phyloP scores from a whole-genome alignment of 1,139 yeast genomes.

The Groenewaldozyma sp. region DNA sequence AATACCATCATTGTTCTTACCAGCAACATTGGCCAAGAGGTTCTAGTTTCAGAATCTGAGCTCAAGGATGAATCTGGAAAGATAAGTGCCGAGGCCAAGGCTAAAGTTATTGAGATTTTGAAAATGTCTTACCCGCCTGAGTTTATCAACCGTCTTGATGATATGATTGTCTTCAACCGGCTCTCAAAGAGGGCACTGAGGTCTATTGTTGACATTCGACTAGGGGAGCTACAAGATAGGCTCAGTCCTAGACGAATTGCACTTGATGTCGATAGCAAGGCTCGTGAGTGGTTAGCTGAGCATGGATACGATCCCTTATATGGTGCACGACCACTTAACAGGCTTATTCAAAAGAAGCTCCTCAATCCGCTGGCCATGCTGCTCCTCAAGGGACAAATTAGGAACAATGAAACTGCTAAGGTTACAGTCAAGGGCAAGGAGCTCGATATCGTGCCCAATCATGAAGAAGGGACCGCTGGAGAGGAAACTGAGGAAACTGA shows the following conservation, averaged over 20 bases:
- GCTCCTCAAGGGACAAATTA: constrained; percentile 70
- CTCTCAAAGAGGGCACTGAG: constrained; percentile 64
- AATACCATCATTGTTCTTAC: constrained; percentile 97
- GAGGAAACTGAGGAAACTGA: not conserved
- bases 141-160: constrained; percentile 88
- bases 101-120: constrained; percentile 56
- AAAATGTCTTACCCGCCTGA: constrained; percentile 81
- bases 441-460: constrained; percentile 41
- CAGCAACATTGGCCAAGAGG: constrained; percentile 91
- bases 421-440: constrained; percentile 34
- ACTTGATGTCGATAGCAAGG: constrained; percentile 44
- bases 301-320: constrained; percentile 84
- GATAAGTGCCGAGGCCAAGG: constrained; percentile 42
- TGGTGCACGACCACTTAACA: constrained; percentile 94
- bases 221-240: constrained; percentile 70
- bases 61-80: constrained; percentile 39
- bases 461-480: constrained; percentile 28
- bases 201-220: constrained; percentile 74
- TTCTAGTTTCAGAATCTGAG: constrained; percentile 58
- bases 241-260: constrained; percentile 70
- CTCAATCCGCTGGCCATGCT: constrained; percentile 80
- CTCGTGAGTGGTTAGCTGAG: constrained; percentile 68
- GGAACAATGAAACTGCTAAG: constrained; percentile 56
- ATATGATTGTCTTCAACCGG: constrained; percentile 80
- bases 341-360: constrained; percentile 71